Base-by-base conservation (phyloP, 208 protist genomes). In the Crithidia fasciculata region DNA sequence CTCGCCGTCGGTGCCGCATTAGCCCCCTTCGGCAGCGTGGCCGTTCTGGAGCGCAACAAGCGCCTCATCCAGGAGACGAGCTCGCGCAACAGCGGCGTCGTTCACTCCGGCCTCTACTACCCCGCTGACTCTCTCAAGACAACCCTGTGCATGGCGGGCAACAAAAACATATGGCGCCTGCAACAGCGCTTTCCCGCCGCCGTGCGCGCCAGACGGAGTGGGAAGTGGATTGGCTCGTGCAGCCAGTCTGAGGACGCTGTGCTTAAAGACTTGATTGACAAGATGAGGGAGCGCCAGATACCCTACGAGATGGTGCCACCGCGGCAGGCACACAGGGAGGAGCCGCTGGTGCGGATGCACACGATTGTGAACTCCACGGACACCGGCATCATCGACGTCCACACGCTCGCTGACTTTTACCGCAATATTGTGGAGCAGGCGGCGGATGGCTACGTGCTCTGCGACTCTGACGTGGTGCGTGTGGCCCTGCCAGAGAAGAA, bases 91-190 rank as follows among this genome's bases (percentile, higher is more conserved):
- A 83, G 78, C 66, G 72, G 82, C 36, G 83, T 91, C 40, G 78
- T 91, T 5, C 79, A 89, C 64, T 81, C 75, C 13, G 82, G 84
- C 12, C 66, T 92, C 39, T 89, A 86, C 72, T 92, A 86, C 69
- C 81, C 78, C 10, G 65, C 52, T 0, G 45, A 81, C 56, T 83
- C 74, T 2, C 76, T 88, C 39, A 89, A 87, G 52, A 81, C 78
- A 16, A 57, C 66, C 50, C 67, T 89, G 6, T 89, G 76, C 59
- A 64, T 80, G 13, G 68, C 65, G 15, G 82, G 82, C 39, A 89
- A 87, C 55, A 55, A 36, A 15, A 78, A 80, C 68, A 86, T 87
- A 9, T 87, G 85, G 84, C 69, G 64, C 12, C 59, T 87, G 44
- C 70, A 78, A 45, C 52, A 67, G 43, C 55, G 69, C 4, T 78